Percentiles rank a stretch among this genome's conserved stretches.
Evolutionary conservation across 768 basidiomycete genomes (phyloP).

Genomic region (Naematelia encephala): DNA sequence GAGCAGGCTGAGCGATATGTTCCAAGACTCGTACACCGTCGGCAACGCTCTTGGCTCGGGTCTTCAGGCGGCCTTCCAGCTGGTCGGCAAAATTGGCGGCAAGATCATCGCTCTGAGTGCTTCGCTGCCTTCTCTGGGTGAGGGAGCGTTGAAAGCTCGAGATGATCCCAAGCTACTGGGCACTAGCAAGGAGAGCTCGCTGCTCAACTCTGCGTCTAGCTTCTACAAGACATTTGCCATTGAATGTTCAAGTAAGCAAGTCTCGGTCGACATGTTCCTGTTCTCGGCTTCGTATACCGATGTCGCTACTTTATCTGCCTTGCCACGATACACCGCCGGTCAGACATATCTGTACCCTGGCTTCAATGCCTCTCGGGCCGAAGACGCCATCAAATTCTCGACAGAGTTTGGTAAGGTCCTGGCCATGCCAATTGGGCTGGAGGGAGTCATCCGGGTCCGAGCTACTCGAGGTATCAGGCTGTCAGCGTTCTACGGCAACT

Average conservation of each 20-base stretch:
- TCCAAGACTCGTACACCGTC: constrained; percentile 88
- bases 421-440: constrained; percentile 90
- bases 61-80: constrained; percentile 89
- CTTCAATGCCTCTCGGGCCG: constrained; percentile 88
- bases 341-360: constrained; percentile 98
- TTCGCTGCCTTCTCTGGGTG: constrained; percentile 78
- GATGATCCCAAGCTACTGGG: constrained; percentile 96
- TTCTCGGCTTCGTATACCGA: constrained; percentile 92
- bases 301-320: constrained; percentile 79
- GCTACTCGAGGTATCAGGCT: constrained; percentile 93
- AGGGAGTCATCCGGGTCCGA: constrained; percentile 96
- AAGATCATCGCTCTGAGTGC: constrained; percentile 87
- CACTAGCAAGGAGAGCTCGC: constrained; percentile 89
- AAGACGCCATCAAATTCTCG: constrained; percentile 97
- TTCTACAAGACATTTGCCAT: constrained; percentile 99
- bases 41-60: constrained; percentile 94
- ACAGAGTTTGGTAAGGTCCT: constrained; percentile 93
- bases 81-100: constrained; percentile 90
- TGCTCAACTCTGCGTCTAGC: constrained; percentile 86
- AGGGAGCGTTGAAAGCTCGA: constrained; percentile 88
- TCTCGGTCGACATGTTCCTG: constrained; percentile 99
- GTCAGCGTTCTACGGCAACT: constrained; percentile 98
- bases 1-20: constrained; percentile 87
- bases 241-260: constrained; percentile 93
- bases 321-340: constrained; percentile 96